Percentiles rank a stretch among this genome's conserved stretches.
These are phyloP conservation scores for Amanita molliuscula DNA, from an alignment of 768 basidiomycete species.

Conservation along the genomic window DNA sequence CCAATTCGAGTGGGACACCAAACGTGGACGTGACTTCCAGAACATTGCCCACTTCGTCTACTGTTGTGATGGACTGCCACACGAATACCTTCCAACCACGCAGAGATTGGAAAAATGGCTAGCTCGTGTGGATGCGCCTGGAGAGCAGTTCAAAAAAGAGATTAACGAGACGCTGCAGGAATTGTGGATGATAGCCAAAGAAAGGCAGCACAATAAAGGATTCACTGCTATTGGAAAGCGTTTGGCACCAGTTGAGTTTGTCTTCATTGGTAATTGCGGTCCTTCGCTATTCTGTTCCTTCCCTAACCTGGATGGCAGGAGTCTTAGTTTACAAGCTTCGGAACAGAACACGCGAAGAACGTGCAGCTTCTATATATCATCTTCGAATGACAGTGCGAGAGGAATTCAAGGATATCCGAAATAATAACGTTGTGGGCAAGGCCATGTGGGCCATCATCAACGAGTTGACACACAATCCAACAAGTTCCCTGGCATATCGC, in stretches of 20 bases:
- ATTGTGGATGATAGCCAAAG: constrained; percentile 43
- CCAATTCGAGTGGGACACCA: constrained; percentile 52
- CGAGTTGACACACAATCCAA: constrained; percentile 22
- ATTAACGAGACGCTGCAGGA: constrained; percentile 44
- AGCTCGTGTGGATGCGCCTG: constrained; percentile 29
- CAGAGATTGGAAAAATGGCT: constrained; percentile 49
- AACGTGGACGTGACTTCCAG: constrained; percentile 69
- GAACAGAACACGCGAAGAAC: constrained; percentile 29
- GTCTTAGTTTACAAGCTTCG: constrained; percentile 53
- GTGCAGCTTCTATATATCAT: constrained; percentile 43
- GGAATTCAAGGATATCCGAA: constrained; percentile 52
- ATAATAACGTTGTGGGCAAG: constrained; percentile 44
- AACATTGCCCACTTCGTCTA: constrained; percentile 61
- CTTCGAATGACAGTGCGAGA: constrained; percentile 49
- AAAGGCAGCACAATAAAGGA: constrained; percentile 27
- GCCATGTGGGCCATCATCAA: constrained; percentile 51
- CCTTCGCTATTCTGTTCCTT: neutral
- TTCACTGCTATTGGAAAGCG: constrained; percentile 47
- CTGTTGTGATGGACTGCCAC: constrained; percentile 49
- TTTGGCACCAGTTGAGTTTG: constrained; percentile 68
- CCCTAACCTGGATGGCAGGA: constrained; percentile 29
- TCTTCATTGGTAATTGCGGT: constrained; percentile 57
- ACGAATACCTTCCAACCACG: constrained; percentile 39
- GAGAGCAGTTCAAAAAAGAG: constrained; percentile 35
- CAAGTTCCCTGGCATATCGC: constrained; percentile 16